Base-by-base conservation (phyloP, 164 flowering plant species). In the Magnolia kwangsiensis region DNA sequence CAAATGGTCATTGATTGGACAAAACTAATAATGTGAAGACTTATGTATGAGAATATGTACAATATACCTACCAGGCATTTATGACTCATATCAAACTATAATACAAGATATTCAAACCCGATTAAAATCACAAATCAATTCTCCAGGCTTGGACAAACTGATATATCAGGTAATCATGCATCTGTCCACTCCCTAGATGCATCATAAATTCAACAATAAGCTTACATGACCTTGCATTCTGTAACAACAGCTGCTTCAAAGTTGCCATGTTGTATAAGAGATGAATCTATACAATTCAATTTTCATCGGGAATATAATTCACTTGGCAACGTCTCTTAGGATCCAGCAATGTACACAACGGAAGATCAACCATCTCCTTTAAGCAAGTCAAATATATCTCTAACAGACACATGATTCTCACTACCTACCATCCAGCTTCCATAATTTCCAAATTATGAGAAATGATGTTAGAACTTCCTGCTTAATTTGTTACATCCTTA, bases 331-430 rank as follows among this genome's bases (percentile, higher is more conserved):
- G 24, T 37, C 45, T 37, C 45, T 37, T 5, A 5, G 7, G 45
- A 37, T 37, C 45, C 45, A 5, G 45, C 45, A 37, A 37, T 37
- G 45, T 7, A 3, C 45, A 37, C 45, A 37, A 37, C 45, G 4
- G 7, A 80, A 78, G 71, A 72, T 70, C 70, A 84, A 51, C 72
- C 78, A 73, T 67, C 8, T 76, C 66, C 77, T 71, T 67, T 72
- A 49, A 69, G 14, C 50, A 13, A 3, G 74, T 75, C 55, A 71
- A 10, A 74, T 45, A 72, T 55, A 31, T 31, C 76, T 58, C 74
- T 69, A 4, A 75, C 78, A n/a, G 31, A 8, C 18, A 19, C 45
- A 79, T 7, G 19, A 79, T 59, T 19, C 75, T 76, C 59, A 4
- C 49, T 21, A 49, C 50, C 71, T 51, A 10, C 24, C 65, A 67